Evolutionary conservation across 345 rosid species (phyloP), one percentile per base, ranked within the genome.

Genomic region (Jatropha curcas): DNA sequence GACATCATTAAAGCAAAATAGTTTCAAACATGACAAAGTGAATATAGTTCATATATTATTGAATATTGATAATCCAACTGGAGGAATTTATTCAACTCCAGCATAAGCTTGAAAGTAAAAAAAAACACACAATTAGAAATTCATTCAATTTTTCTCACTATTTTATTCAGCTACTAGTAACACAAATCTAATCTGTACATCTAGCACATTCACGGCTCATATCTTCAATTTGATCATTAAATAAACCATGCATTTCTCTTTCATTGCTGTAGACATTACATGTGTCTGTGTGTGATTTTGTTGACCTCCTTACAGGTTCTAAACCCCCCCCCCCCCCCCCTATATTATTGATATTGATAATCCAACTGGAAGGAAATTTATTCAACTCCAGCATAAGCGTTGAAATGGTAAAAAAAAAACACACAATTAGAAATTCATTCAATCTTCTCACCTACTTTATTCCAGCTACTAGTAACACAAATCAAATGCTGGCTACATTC

Each of bases 241-340:
- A 68, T 14, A 52, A 68, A 25, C 56, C 70, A 48, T 66, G 34
- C 8, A 66, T 37, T 27, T 24, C 51, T 64, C 14, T 41, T 43
- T 20, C 20, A 19, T 48, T 50, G n/a, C 25, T 17, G 25, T 4
- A 31, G 9, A 9, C 63, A 41, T 10, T 60, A 45, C 22, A 19
- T 48, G 20, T 48, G 52, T 2, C 5, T 48, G 7, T 14, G 52
- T 50, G 41, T 30, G 39, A 48, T 63, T 39, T 64, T 22, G 11
- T 62, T 39, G 33, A 41, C 31, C 43, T 39, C n/a, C 28, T 24
- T 41, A 11, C 12, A 64, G 20, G 50, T 39, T 41, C 67, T 64
- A n/a, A 62, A 2, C 43, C 27, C 46, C 11, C n/a, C n/a, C n/a
- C n/a, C n/a, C n/a, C n/a, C n/a, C n/a, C n/a, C n/a, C n/a, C n/a